Base-by-base conservation (phyloP, 2,329 filamentous ascomycete genomes). In the Aspergillus caelatus region DNA sequence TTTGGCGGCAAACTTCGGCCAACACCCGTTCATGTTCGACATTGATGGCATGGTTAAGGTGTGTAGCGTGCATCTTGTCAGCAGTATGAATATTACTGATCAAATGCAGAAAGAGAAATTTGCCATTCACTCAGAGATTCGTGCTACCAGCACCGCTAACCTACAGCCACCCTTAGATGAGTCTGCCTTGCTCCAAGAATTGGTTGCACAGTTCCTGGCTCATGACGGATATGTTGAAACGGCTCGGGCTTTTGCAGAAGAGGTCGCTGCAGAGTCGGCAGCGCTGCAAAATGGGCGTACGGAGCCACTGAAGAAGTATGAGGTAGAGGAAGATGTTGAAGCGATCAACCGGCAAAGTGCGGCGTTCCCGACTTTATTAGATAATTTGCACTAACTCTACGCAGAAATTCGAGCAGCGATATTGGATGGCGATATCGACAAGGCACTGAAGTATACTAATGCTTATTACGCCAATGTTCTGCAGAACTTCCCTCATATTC, bases 171-270 rank as follows among this genome's bases (percentile, higher is more conserved):
- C 84, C 2, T 81, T 91, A 66, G 87, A 86, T 65, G 94, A 97
- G 77, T 89, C 88, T 1, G 84, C 91, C 30, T 84, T 98, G 55
- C 88, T 97, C 43, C 93, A 97, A 74, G 87, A 91, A 70, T 82
- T 98, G 62, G 88, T 94, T 21, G 85, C 93, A 45, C 94, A 97
- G 78, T 98, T 96, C 69, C 82, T 99, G 16, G 91, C 94, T 43
- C 94, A 98, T 70, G 95, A 98, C 72, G 95, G 95, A 63, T 98
- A 97, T 70, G 90, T 97, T 9, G 94, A 97, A 69, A 97, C 94
- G 0, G 94, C 94, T 10, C 88, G 89, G 67, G 93, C 92, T 0
- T 98, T 99, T 82, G 89, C 91, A 4, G 85, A 90, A 70, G 94
- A 98, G 73, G 88, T 96, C 30, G 85, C 87, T 60, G 81, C 85